phyloP scores from a whole-genome alignment of 352 stramenopile species.

The Globisporangium abappressorium region DNA sequence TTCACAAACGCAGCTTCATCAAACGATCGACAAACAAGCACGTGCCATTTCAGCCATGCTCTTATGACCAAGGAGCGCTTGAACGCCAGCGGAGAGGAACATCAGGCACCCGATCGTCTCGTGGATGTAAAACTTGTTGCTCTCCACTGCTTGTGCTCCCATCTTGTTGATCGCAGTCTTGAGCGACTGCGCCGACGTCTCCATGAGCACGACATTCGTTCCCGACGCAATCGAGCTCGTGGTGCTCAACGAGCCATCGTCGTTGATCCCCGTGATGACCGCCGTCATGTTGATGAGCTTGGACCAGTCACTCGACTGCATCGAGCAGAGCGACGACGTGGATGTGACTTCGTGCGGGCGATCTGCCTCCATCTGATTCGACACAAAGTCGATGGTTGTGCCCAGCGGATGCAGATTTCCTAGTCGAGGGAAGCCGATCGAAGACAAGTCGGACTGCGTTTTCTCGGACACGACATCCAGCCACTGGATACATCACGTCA shows the following conservation, averaged over 20 bases:
- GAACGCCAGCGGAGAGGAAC: slow-evolving; percentile 83
- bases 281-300: slow-evolving; percentile 84
- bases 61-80: slow-evolving; percentile 82
- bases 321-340: slow-evolving; percentile 62
- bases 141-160: slow-evolving; percentile 65
- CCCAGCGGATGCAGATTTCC: slow-evolving; percentile 81
- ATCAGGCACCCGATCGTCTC: slow-evolving; percentile 84
- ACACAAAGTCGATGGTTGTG: slow-evolving; percentile 77
- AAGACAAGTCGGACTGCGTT: slow-evolving; percentile 63
- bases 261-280: slow-evolving; percentile 84
- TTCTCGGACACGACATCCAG: slow-evolving; percentile 78
- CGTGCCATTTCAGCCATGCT: slow-evolving; percentile 86
- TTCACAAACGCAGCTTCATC: not conserved
- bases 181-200: slow-evolving; percentile 74
- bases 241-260: slow-evolving; percentile 76
- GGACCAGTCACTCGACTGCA: slow-evolving; percentile 81
- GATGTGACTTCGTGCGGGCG: slow-evolving; percentile 48
- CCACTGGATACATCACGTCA: slow-evolving; percentile 37
- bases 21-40: not conserved
- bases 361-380: slow-evolving; percentile 68
- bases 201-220: slow-evolving; percentile 86
- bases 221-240: slow-evolving; percentile 74
- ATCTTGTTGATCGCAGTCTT: slow-evolving; percentile 89
- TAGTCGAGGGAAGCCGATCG: slow-evolving; percentile 76
- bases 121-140: slow-evolving; percentile 79